Evolutionary conservation across 345 rosid genomes (phyloP).

Genomic region (Tarenaya hassleriana): DNA sequence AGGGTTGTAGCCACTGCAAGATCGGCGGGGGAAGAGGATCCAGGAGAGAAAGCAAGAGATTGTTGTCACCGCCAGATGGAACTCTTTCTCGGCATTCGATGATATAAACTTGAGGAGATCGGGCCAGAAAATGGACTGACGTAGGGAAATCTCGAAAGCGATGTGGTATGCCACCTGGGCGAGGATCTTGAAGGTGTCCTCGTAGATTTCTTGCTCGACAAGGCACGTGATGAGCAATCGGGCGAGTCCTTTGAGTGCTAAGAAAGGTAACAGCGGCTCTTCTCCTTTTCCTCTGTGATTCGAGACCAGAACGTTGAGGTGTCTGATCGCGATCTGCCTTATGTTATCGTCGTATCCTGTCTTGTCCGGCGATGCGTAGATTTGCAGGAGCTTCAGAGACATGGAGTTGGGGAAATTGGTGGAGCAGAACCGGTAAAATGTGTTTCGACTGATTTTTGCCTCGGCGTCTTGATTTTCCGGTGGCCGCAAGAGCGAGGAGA

Average conservation of each 20-base stretch:
- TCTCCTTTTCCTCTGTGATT: slow-evolving; percentile 10
- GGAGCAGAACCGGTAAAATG: too few species aligned
- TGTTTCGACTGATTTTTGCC: too few species aligned
- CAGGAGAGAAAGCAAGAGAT: not conserved
- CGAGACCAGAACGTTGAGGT: slow-evolving; percentile 3
- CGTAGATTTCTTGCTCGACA: not conserved
- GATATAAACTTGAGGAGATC: slow-evolving; percentile 1
- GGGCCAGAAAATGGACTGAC: not conserved
- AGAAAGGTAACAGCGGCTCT: not conserved
- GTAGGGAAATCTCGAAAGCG: slow-evolving; percentile 4
- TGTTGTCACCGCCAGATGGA: not conserved
- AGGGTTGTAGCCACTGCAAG: not conserved
- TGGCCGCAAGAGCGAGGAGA: too few species aligned
- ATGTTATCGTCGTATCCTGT: too few species aligned
- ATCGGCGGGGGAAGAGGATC: slow-evolving; percentile 4
- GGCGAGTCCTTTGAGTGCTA: not conserved
- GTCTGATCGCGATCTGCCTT: not conserved
- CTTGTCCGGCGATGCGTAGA: too few species aligned
- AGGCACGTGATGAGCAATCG: slow-evolving; percentile 13
- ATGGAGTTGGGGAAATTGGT: too few species aligned
- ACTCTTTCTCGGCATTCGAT: not conserved
- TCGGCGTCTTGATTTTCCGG: too few species aligned
- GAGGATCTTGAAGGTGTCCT: slow-evolving; percentile 14
- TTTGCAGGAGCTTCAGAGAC: too few species aligned
- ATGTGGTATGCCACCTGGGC: slow-evolving; percentile 11